These are phyloP conservation scores for Trichoderma erinaceum DNA, from an alignment of 495 filamentous ascomycete genomes.

Conservation along the genomic window DNA sequence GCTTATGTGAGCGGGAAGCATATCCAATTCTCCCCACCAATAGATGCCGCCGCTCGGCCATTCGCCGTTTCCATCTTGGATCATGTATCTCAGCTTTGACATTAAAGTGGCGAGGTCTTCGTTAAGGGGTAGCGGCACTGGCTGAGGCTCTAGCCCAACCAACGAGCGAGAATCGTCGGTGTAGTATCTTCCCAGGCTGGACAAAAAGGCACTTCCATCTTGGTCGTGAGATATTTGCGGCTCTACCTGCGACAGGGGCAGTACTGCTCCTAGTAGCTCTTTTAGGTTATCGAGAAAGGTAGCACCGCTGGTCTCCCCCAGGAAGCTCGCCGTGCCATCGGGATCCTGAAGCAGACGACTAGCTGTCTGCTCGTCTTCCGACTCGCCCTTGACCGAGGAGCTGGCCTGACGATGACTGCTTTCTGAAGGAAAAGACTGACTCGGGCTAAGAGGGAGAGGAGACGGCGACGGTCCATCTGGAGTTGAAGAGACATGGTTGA, in stretches of 20 bases:
- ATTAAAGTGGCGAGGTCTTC: constrained; percentile 26
- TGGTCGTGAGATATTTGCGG: constrained; percentile 3
- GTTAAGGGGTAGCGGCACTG: constrained; percentile 23
- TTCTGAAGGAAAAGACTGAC: not conserved
- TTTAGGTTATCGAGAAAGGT: constrained; percentile 36
- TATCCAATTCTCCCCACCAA: constrained; percentile 32
- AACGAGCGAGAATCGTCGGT: constrained; percentile 37
- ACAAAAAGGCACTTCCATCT: constrained; percentile 21
- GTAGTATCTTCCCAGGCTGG: constrained; percentile 33
- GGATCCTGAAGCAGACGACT: constrained; percentile 31
- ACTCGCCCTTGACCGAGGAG: constrained; percentile 15
- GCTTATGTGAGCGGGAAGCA: constrained; percentile 5
- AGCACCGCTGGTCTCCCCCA: constrained; percentile 36
- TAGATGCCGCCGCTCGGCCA: constrained; percentile 30
- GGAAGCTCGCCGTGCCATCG: constrained; percentile 29
- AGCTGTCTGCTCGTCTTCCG: constrained; percentile 14
- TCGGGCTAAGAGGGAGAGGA: constrained; percentile 1
- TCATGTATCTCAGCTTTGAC: constrained; percentile 23
- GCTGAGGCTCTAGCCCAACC: constrained; percentile 22
- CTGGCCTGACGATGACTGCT: not conserved
- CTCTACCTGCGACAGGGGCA: constrained; percentile 20
- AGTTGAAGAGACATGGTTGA: constrained; percentile 5
- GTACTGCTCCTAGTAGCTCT: constrained; percentile 26
- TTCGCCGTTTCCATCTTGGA: constrained; percentile 28
- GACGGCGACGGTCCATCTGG: not conserved